Evolutionary conservation across 2,329 filamentous ascomycete species (phyloP).

Genomic region (Chaetomium sp.): DNA sequence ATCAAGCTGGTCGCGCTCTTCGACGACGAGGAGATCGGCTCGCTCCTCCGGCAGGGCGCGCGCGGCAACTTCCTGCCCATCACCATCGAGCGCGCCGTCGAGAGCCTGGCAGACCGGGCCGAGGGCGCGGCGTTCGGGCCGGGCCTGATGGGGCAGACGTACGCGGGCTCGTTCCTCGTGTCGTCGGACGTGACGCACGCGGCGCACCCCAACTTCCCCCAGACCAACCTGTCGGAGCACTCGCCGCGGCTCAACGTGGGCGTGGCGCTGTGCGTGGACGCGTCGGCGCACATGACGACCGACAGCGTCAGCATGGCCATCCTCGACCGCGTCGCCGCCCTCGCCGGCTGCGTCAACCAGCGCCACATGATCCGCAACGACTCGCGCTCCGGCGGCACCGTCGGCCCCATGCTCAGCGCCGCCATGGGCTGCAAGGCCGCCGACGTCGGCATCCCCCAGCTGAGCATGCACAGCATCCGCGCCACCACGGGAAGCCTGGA

Average conservation of each 20-base stretch:
- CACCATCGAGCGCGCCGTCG: conserved; percentile 78
- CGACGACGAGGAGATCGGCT: conserved; percentile 96
- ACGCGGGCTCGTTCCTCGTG: conserved; percentile 88
- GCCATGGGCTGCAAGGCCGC: conserved; percentile 79
- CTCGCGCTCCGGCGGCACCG: conserved; percentile 83
- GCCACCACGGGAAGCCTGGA: conserved; percentile 86
- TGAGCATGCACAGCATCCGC: conserved; percentile 92
- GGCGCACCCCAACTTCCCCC: conserved; percentile 90
- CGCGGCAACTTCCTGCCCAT: conserved; percentile 83
- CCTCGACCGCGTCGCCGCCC: conserved; percentile 75
- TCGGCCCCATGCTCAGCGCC: conserved; percentile 86
- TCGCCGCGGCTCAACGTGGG: conserved; percentile 87
- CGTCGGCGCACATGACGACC: conserved; percentile 95
- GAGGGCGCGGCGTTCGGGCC: conserved; percentile 50
- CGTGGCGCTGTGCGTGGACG: conserved; percentile 75
- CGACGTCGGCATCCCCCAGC: conserved; percentile 85
- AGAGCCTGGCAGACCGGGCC: conserved; percentile 60
- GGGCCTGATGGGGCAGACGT: conserved; percentile 74
- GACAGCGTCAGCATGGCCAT: conserved; percentile 84
- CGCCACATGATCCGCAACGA: conserved; percentile 96
- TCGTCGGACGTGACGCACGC: conserved; percentile 94
- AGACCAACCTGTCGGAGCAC: conserved; percentile 81
- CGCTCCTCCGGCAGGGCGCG: conserved; percentile 85
- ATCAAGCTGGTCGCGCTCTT: conserved; percentile 94
- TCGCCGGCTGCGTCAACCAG: conserved; percentile 72